A percentile compares a stretch with the other conserved stretches of the same genome.
Evolutionary conservation across 176 grass and related monocot species (phyloP).

Genomic region (Leersia perrieri): DNA sequence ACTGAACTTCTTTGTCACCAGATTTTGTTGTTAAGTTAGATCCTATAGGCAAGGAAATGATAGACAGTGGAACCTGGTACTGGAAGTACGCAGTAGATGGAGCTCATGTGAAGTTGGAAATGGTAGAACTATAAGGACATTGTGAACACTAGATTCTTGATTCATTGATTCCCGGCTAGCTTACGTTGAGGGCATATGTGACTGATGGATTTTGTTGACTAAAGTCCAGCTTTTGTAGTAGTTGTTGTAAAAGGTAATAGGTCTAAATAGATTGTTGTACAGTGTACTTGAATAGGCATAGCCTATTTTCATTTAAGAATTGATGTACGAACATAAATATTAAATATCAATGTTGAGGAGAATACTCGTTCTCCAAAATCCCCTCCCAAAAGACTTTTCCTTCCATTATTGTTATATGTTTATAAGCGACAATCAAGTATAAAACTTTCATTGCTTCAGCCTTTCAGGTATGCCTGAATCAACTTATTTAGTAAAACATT

Average conservation of each 20-base stretch:
- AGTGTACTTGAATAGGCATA: conserved; percentile 8
- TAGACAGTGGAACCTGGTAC: conserved; percentile 72
- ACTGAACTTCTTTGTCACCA: conserved; percentile 31
- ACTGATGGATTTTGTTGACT: conserved; percentile 22
- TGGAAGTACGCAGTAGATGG: conserved; percentile 72
- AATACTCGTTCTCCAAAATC: conserved; percentile 32
- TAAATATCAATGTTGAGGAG: conserved; percentile 30
- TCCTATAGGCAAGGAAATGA: conserved; percentile 48
- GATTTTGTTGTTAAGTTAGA: conserved; percentile 66
- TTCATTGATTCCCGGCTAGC: conserved; percentile 43
- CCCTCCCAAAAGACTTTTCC: not conserved
- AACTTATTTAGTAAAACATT: not conserved
- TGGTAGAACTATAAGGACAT: conserved; percentile 56
- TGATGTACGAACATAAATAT: conserved; percentile 26
- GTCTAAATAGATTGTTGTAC: conserved; percentile 13
- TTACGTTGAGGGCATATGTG: conserved; percentile 1
- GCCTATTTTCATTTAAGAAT: conserved; percentile 16
- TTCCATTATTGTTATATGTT: not conserved
- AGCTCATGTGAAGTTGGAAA: conserved; percentile 67
- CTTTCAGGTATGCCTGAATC: not conserved
- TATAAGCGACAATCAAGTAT: not conserved
- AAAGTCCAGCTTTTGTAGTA: conserved; percentile 34
- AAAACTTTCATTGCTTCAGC: not conserved
- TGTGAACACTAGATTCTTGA: conserved; percentile 45
- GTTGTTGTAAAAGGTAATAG: conserved; percentile 29